Conservation (phyloP, 2,329 filamentous ascomycete genomes). For the Aspergillus eucalypticola region DNA sequence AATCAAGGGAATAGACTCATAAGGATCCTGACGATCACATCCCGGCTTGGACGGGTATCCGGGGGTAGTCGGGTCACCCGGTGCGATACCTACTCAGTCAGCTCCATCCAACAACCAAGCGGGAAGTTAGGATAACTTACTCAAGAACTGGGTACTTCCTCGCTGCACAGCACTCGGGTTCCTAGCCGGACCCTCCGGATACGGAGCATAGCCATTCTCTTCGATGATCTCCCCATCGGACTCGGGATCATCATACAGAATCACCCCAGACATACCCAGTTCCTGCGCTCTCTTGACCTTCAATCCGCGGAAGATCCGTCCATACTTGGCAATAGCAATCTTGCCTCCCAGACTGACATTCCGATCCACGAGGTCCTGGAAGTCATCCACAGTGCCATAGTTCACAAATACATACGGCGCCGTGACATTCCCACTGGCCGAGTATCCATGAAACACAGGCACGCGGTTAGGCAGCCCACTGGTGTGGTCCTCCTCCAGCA, state of each 20-base stretch:
- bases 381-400: constrained; percentile 85
- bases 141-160: constrained; percentile 81
- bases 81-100: constrained; percentile 53
- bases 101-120: background rate
- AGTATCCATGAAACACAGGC: constrained; percentile 94
- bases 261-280: constrained; percentile 79
- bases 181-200: constrained; percentile 83
- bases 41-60: constrained; percentile 92
- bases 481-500: constrained; percentile 79
- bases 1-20: constrained; percentile 74
- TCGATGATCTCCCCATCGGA: constrained; percentile 83
- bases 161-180: constrained; percentile 88
- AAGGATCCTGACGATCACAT: constrained; percentile 70
- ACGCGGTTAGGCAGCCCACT: constrained; percentile 70
- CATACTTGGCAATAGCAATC: constrained; percentile 84
- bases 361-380: constrained; percentile 73
- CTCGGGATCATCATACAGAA: constrained; percentile 86
- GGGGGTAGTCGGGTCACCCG: constrained; percentile 82
- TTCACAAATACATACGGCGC: constrained; percentile 86
- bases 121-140: constrained; percentile 47
- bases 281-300: constrained; percentile 93
- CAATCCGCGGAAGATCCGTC: constrained; percentile 80
- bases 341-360: constrained; percentile 78
- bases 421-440: constrained; percentile 87
- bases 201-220: constrained; percentile 73